Evolutionary conservation across 192 early-diverging fungal genomes (phyloP).

Genomic region (Chytriomyces confervae): DNA sequence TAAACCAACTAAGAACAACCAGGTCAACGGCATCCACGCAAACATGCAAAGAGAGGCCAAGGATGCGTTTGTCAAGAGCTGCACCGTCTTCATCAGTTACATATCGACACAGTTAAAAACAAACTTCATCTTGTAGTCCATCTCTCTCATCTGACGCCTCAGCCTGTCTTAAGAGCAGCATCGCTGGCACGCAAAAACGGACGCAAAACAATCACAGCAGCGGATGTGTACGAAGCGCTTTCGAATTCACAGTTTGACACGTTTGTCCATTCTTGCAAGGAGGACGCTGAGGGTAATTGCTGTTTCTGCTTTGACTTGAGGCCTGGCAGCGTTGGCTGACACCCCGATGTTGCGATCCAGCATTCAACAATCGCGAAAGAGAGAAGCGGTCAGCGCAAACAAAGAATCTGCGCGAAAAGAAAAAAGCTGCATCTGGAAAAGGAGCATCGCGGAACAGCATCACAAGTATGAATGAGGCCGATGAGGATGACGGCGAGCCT

Average conservation of each 20-base stretch:
- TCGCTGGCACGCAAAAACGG: not conserved
- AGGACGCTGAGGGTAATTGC: slow-evolving; percentile 3
- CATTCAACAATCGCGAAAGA: slow-evolving; percentile 10
- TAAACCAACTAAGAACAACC: no score
- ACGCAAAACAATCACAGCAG: slow-evolving; percentile 27
- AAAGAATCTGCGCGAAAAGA: slow-evolving; percentile 7
- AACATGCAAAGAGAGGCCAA: slow-evolving; percentile 24
- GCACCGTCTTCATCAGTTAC: slow-evolving; percentile 30
- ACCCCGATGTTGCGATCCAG: not conserved
- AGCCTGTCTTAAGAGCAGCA: not conserved
- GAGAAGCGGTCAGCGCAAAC: slow-evolving; percentile 23
- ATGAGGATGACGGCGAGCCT: slow-evolving; percentile 7
- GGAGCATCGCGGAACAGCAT: not conserved
- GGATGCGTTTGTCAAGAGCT: slow-evolving; percentile 19
- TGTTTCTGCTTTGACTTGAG: no score
- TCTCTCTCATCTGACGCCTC: not conserved
- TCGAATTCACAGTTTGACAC: not conserved
- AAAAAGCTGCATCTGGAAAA: slow-evolving; percentile 1
- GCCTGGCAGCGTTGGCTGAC: no score
- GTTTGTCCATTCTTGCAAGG: slow-evolving; percentile 13
- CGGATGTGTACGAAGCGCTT: slow-evolving; percentile 25
- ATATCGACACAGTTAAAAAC: slow-evolving; percentile 16
- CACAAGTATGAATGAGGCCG: no score
- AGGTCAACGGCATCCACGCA: not conserved
- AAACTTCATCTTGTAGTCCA: not conserved